phyloP scores from a whole-genome alignment of 352 stramenopile genomes.

The Pythium phragmiticola region DNA sequence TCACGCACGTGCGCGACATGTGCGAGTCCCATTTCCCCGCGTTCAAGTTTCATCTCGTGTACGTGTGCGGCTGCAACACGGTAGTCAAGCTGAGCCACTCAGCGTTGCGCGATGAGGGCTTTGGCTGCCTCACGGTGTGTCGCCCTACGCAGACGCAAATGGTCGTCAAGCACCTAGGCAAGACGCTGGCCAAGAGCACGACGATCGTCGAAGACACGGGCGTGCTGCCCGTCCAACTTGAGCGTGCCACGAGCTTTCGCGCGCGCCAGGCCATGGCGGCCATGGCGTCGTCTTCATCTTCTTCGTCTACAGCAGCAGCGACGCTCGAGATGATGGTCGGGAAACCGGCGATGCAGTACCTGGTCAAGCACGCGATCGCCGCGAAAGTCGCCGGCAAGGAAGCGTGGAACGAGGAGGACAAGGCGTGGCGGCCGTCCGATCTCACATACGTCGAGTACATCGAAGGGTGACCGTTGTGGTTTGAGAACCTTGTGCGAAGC shows the following conservation, averaged over 20 bases:
- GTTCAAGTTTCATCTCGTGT: slow-evolving; percentile 71
- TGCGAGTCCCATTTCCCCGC: slow-evolving; percentile 62
- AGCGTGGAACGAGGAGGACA: slow-evolving; percentile 63
- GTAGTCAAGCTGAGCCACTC: slow-evolving; percentile 79
- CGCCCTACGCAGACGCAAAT: slow-evolving; percentile 66
- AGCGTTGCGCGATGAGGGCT: slow-evolving; percentile 60
- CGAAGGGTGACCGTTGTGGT: slow-evolving; percentile 35
- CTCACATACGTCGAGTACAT: slow-evolving; percentile 75
- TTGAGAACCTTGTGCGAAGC: no score
- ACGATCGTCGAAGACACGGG: slow-evolving; percentile 74
- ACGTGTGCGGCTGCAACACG: slow-evolving; percentile 77
- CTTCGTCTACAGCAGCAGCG: slow-evolving; percentile 14
- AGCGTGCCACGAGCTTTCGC: slow-evolving; percentile 64
- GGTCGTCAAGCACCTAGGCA: slow-evolving; percentile 70
- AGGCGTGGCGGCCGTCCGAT: slow-evolving; percentile 58
- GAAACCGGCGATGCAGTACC: slow-evolving; percentile 62
- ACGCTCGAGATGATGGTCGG: slow-evolving; percentile 72
- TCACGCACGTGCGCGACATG: slow-evolving; percentile 74
- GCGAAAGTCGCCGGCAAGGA: slow-evolving; percentile 57
- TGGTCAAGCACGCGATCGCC: slow-evolving; percentile 53
- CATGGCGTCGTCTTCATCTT: background rate
- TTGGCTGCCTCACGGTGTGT: slow-evolving; percentile 68
- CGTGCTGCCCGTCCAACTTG: slow-evolving; percentile 63
- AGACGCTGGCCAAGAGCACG: slow-evolving; percentile 51
- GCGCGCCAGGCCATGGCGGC: slow-evolving; percentile 50